These are phyloP conservation scores for Akanthomyces uredinophilus DNA, from an alignment of 2,329 filamentous ascomycete genomes.

Conservation along the genomic window DNA sequence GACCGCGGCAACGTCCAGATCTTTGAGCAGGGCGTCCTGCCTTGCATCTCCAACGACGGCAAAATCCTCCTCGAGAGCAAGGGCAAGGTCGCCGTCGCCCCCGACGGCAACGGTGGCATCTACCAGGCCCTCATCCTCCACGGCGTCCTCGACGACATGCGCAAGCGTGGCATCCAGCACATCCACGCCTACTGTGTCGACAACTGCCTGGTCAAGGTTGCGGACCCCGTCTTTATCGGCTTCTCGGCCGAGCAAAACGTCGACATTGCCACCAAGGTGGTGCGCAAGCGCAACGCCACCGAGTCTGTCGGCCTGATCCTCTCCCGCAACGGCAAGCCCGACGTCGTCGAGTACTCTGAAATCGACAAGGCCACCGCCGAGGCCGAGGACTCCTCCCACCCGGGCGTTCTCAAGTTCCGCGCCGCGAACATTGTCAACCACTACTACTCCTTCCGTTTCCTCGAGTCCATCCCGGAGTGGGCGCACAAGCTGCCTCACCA, in stretches of 20 bases:
- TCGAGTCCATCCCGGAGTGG: slow-evolving; percentile 86
- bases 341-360: slow-evolving; percentile 98
- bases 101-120: slow-evolving; percentile 94
- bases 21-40: slow-evolving; percentile 95
- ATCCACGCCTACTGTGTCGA: slow-evolving; percentile 98
- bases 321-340: slow-evolving; percentile 90
- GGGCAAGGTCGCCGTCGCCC: slow-evolving; percentile 86
- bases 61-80: slow-evolving; percentile 94
- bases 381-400: slow-evolving; percentile 76
- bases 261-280: slow-evolving; percentile 98
- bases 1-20: slow-evolving; percentile 79
- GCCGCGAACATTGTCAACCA: slow-evolving; percentile 99
- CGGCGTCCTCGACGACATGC: slow-evolving; percentile 81
- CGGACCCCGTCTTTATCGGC: slow-evolving; percentile 91
- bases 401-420: slow-evolving; percentile 84
- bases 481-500: slow-evolving; percentile 85
- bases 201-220: slow-evolving; percentile 99
- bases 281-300: slow-evolving; percentile 93
- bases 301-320: slow-evolving; percentile 94
- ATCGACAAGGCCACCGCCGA: slow-evolving; percentile 87
- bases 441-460: slow-evolving; percentile 94
- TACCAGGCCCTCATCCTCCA: slow-evolving; percentile 85
- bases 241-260: slow-evolving; percentile 84
- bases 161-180: slow-evolving; percentile 83
- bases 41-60: slow-evolving; percentile 94